These are phyloP conservation scores for Periconia digitata DNA, from an alignment of 2,329 filamentous ascomycete species.

Conservation along the genomic window DNA sequence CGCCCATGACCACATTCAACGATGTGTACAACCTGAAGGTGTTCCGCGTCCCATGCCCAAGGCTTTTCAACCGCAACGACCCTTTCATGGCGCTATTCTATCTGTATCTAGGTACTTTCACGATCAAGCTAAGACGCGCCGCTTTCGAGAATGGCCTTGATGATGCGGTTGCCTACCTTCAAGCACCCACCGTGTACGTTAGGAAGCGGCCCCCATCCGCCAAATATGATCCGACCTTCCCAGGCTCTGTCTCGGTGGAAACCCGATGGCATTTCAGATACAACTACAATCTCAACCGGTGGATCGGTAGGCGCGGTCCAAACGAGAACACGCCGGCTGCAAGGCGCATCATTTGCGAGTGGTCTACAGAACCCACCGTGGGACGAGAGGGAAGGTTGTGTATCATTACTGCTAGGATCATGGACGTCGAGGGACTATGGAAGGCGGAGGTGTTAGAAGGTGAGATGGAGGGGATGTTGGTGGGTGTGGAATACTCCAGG, in stretches of 20 bases:
- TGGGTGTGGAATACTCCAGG: not conserved
- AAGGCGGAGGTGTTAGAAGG: not conserved
- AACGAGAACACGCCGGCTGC: not conserved
- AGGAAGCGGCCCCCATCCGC: no score
- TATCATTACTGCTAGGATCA: no score
- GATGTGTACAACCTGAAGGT: slow-evolving; percentile 9
- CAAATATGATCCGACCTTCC: no score
- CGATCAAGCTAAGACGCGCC: not conserved
- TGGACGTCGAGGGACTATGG: not conserved
- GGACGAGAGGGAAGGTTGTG: no score
- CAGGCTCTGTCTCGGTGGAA: no score
- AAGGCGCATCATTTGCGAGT: not conserved
- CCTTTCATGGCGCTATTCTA: slow-evolving; percentile 7
- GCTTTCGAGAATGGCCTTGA: not conserved
- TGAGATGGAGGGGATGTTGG: not conserved
- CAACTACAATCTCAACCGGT: not conserved
- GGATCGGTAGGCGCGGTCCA: not conserved
- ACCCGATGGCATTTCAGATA: no score
- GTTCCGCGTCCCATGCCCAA: not conserved
- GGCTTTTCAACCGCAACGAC: slow-evolving; percentile 5
- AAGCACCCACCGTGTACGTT: not conserved
- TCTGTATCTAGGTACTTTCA: slow-evolving; percentile 8
- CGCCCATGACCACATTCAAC: not conserved
- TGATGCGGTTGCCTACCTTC: not conserved
- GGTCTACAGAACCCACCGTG: not conserved